Conservation (phyloP, 805 yeast species). For the Nakazawaea populi region DNA sequence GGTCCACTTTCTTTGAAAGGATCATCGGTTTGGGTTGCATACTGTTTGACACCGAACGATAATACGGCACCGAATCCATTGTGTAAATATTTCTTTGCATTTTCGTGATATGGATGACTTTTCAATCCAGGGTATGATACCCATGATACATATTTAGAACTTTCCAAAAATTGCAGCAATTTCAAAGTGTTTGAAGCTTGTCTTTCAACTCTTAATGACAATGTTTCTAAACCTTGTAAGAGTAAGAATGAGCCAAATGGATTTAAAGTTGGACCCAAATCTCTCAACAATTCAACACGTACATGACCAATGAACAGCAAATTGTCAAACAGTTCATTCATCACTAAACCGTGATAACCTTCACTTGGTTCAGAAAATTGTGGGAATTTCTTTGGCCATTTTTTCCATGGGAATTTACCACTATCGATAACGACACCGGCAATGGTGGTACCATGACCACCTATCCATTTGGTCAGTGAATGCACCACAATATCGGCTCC, state of each 20-base stretch:
- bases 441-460: slow-evolving; percentile 94
- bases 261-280: slow-evolving; percentile 82
- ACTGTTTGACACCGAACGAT: slow-evolving; percentile 81
- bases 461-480: slow-evolving; percentile 97
- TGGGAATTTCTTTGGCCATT: slow-evolving; percentile 83
- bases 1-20: slow-evolving; percentile 77
- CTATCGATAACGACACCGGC: slow-evolving; percentile 89
- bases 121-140: slow-evolving; percentile 91
- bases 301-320: slow-evolving; percentile 74
- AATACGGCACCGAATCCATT: slow-evolving; percentile 84
- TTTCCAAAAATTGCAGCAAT: slow-evolving; percentile 72
- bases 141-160: slow-evolving; percentile 66
- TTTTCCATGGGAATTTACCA: slow-evolving; percentile 89
- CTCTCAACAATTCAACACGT: slow-evolving; percentile 83
- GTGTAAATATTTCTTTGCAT: slow-evolving; percentile 75
- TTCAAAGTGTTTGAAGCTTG: slow-evolving; percentile 78
- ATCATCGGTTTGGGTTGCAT: slow-evolving; percentile 37
- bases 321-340: slow-evolving; percentile 77
- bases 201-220: slow-evolving; percentile 90
- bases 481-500: slow-evolving; percentile 93
- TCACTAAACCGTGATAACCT: slow-evolving; percentile 86
- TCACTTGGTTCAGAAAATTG: slow-evolving; percentile 88
- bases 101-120: slow-evolving; percentile 70
- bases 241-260: slow-evolving; percentile 87
- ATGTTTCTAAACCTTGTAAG: slow-evolving; percentile 89